Percentiles rank a stretch among this genome's conserved stretches.
phyloP scores from a whole-genome alignment of 2,329 filamentous ascomycete genomes.

The Hymenoscyphus fraxineus region DNA sequence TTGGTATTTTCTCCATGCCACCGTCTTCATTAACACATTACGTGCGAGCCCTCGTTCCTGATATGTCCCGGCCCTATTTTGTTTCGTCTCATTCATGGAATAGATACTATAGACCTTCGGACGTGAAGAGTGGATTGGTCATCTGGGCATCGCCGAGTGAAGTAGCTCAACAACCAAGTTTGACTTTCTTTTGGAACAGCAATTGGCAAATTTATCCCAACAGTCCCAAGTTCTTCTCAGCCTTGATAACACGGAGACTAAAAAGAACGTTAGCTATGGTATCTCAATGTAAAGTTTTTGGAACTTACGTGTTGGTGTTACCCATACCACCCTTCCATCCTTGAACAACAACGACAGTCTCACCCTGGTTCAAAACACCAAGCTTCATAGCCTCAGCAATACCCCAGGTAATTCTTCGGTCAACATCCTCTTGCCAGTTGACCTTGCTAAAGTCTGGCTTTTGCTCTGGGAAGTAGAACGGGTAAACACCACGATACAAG shows the following conservation, averaged over 20 bases:
- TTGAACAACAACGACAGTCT: slow-evolving; percentile 78
- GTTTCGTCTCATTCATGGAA: not conserved
- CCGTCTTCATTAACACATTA: slow-evolving; percentile 5
- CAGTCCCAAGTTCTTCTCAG: slow-evolving; percentile 31
- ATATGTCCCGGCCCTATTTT: not conserved
- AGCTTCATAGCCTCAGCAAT: slow-evolving; percentile 83
- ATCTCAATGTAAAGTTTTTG: slow-evolving; percentile 7
- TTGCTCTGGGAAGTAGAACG: slow-evolving; percentile 86
- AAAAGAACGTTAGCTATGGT: slow-evolving; percentile 12
- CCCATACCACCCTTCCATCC: slow-evolving; percentile 91
- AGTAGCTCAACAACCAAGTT: slow-evolving; percentile 1
- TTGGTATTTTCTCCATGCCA: slow-evolving; percentile 5
- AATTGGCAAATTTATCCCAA: not conserved
- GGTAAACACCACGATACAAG: slow-evolving; percentile 96
- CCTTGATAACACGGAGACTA: slow-evolving; percentile 35
- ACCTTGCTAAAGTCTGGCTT: slow-evolving; percentile 93
- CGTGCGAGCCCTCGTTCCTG: not conserved
- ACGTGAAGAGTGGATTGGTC: not conserved
- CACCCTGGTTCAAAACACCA: slow-evolving; percentile 66
- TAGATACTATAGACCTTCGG: slow-evolving; percentile 3
- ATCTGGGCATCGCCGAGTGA: not conserved
- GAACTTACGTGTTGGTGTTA: slow-evolving; percentile 71
- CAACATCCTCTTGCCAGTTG: slow-evolving; percentile 99
- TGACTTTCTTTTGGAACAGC: not conserved
- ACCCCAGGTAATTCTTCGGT: slow-evolving; percentile 96